A percentile compares a stretch with the other conserved stretches of the same genome.
Conservation (phyloP, 2,329 filamentous ascomycete genomes). For the Diplodia sapinea region DNA sequence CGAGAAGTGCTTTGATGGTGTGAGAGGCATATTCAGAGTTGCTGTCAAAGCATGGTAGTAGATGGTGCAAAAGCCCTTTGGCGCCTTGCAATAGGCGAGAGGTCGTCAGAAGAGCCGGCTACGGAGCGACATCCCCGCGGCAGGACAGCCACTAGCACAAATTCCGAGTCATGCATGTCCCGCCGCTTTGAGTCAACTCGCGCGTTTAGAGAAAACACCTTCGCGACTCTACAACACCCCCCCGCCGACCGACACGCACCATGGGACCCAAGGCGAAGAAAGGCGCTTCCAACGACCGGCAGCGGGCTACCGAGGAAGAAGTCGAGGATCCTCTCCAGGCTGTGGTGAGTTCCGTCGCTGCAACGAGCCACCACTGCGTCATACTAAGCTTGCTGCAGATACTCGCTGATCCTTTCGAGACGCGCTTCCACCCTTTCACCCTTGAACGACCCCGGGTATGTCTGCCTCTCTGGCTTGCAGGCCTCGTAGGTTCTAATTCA, state of each 20-base stretch:
- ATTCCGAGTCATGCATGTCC: slow-evolving; percentile 27
- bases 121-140: slow-evolving; percentile 11
- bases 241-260: slow-evolving; percentile 16
- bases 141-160: slow-evolving; percentile 18
- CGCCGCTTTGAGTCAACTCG: slow-evolving; percentile 24
- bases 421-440: slow-evolving; percentile 87
- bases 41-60: too few relatives aligned
- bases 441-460: slow-evolving; percentile 84
- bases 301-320: slow-evolving; percentile 57
- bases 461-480: slow-evolving; percentile 33
- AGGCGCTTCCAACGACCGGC: slow-evolving; percentile 42
- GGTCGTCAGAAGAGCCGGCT: not conserved
- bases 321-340: slow-evolving; percentile 68
- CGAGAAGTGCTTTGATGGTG: not conserved
- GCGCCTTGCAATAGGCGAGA: not conserved
- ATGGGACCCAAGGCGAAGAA: slow-evolving; percentile 59
- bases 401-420: slow-evolving; percentile 93
- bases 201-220: slow-evolving; percentile 20
- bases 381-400: slow-evolving; percentile 60
- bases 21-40: not conserved
- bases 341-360: slow-evolving; percentile 55
- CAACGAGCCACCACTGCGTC: slow-evolving; percentile 30
- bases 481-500: slow-evolving; percentile 35
- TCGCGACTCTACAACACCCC: slow-evolving; percentile 1
- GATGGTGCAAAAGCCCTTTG: not conserved